Base-by-base conservation (phyloP, 257 asterid species). In the Ehretia macrophylla region DNA sequence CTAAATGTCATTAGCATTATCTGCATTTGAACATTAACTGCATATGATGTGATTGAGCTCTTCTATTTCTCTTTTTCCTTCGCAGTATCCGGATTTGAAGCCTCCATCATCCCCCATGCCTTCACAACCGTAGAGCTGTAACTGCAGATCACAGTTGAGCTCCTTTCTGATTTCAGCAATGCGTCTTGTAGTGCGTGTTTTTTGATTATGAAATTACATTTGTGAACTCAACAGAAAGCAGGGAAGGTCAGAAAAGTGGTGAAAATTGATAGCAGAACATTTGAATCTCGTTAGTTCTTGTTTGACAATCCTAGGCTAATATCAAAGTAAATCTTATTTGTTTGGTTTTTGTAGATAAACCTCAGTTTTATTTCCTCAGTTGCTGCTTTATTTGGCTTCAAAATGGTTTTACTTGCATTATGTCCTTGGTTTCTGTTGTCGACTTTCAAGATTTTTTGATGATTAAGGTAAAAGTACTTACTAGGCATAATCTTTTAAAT, bases 71-170 rank as follows among this genome's bases (percentile, higher is more conserved):
- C 47, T 47, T 60, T 59, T 23, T 32, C 35, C 58, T 16, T 4
- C 77, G 77, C 94, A 92, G 99, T 92, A 88, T 75, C 99, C 99
- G 35, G 99, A 92, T 72, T 78, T 63, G 74, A 92, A 83, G 81
- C 99, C 99, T 52, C 99, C 99, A 35, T 49, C 99, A 10, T 92
- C 97, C 0, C 99, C 99, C 11, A 88, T 83, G 62, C 97, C 99
- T 54, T 83, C 95, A 60, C 85, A 72, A 75, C 97, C 97, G 59
- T 88, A 76, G 75, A 45, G 3, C 47, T 10, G 4, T 5, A 38
- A 5, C 44, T 38, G 9, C 44, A 11, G 44, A 11, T 38, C 44
- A 5, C 11, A 5, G 44, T 38, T 11, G 6, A 38, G 11, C 16
- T 42, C 3, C 14, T 11, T 42, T 42, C 14, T 3, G 47, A 42